These are phyloP conservation scores for Novymonas esmeraldas DNA, from an alignment of 208 protist species.

Conservation along the genomic window DNA sequence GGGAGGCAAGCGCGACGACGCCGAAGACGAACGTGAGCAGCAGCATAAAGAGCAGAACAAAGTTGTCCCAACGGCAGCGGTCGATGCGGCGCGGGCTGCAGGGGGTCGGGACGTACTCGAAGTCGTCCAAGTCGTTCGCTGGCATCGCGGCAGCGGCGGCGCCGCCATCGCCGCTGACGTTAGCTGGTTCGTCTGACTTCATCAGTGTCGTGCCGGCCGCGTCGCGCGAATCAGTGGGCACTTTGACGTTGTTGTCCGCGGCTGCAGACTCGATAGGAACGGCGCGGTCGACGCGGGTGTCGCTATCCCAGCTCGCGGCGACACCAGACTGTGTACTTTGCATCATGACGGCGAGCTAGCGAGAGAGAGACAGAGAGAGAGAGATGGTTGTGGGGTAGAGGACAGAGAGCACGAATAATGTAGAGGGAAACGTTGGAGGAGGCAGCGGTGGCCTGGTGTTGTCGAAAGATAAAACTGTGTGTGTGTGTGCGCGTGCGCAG, in stretches of 20 bases:
- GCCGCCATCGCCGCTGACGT: not conserved
- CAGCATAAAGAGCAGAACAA: conserved; percentile 28
- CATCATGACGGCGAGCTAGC: not conserved
- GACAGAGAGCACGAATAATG: too few relatives aligned
- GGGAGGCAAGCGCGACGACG: conserved; percentile 25
- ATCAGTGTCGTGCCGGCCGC: not conserved
- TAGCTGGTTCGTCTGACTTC: not conserved
- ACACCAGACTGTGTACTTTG: not conserved
- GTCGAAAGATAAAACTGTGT: too few relatives aligned
- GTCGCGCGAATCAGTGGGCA: not conserved
- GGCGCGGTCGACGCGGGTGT: not conserved
- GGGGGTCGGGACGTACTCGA: conserved; percentile 35
- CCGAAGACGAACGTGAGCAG: conserved; percentile 23
- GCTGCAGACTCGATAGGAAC: too few relatives aligned
- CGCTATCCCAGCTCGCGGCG: not conserved
- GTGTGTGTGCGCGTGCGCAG: too few relatives aligned
- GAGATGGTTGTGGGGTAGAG: too few relatives aligned
- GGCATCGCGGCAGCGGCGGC: not conserved
- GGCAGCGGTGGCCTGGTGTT: too few relatives aligned
- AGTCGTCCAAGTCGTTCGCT: conserved; percentile 8
- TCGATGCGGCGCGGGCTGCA: conserved; percentile 39
- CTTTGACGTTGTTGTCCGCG: not conserved
- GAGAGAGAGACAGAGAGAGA: not conserved
- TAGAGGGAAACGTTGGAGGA: not conserved
- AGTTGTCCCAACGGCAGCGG: conserved; percentile 37